phyloP scores from a whole-genome alignment of 495 filamentous ascomycete genomes.

The Penicillium lividum region DNA sequence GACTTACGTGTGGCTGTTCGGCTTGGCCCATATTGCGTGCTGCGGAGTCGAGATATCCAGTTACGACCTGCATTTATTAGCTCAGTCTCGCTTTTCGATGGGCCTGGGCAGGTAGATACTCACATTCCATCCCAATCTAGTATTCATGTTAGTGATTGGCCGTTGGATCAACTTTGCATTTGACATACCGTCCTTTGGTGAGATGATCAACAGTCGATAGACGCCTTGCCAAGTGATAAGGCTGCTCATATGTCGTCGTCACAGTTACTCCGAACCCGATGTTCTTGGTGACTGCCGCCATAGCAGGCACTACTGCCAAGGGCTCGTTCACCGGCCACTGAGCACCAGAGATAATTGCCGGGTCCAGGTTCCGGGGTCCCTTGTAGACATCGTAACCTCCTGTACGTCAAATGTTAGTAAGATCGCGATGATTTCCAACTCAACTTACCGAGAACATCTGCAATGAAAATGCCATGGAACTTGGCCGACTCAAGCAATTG shows the following conservation, averaged over 20 bases:
- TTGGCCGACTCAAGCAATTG: slow-evolving; percentile 50
- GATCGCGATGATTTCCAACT: neutral
- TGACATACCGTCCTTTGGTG: slow-evolving; percentile 57
- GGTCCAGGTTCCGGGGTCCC: slow-evolving; percentile 55
- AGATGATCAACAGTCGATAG: slow-evolving; percentile 69
- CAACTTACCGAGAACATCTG: slow-evolving; percentile 48
- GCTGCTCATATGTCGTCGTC: slow-evolving; percentile 69
- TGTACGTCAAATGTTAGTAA: slow-evolving; percentile 7
- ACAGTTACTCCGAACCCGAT: slow-evolving; percentile 72
- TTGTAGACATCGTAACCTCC: slow-evolving; percentile 69
- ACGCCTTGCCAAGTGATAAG: slow-evolving; percentile 66
- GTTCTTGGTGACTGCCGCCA: slow-evolving; percentile 57
- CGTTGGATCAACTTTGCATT: neutral
- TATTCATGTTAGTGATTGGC: neutral
- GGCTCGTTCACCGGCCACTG: slow-evolving; percentile 68
- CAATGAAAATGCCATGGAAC: slow-evolving; percentile 60
- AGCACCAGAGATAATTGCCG: slow-evolving; percentile 59
- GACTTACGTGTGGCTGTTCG: slow-evolving; percentile 49
- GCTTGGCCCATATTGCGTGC: slow-evolving; percentile 60
- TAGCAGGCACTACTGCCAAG: slow-evolving; percentile 44
- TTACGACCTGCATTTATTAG: slow-evolving; percentile 51
- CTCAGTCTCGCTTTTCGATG: neutral
- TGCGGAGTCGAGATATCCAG: slow-evolving; percentile 66
- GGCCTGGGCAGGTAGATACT: slow-evolving; percentile 3
- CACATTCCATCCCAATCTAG: slow-evolving; percentile 60